Percentiles rank a stretch among this genome's conserved stretches.
These are phyloP conservation scores for Apophysomyces elegans DNA, from an alignment of 371 early-diverging fungal species.

Conservation along the genomic window DNA sequence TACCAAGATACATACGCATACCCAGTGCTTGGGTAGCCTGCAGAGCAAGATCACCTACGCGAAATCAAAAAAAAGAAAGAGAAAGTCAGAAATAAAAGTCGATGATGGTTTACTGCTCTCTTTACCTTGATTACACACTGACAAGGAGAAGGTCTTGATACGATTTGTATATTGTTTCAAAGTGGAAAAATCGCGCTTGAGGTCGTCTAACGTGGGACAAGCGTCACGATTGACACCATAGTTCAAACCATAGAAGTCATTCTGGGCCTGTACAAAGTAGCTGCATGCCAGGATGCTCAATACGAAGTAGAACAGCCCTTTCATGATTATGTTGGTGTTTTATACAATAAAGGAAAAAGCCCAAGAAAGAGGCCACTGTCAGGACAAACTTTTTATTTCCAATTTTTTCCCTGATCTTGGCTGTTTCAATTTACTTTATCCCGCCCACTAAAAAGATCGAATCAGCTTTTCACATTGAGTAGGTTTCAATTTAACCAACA, in stretches of 20 bases:
- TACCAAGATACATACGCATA: conserved; percentile 62
- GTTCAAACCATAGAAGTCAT: conserved; percentile 54
- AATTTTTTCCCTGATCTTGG: not conserved
- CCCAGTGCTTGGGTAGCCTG: conserved; percentile 60
- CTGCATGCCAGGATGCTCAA: not conserved
- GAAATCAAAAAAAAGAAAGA: not conserved
- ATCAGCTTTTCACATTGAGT: not conserved
- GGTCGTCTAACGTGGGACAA: conserved; percentile 56
- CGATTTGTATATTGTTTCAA: conserved; percentile 55
- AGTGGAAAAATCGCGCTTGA: conserved; percentile 50
- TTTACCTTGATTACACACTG: conserved; percentile 62
- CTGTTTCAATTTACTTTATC: not conserved
- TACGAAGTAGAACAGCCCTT: not conserved
- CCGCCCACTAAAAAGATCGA: not conserved
- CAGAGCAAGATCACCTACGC: conserved; percentile 45
- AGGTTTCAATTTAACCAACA: not conserved
- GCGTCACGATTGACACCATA: conserved; percentile 59
- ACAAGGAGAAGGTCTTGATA: conserved; percentile 58
- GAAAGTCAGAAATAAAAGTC: too few species aligned
- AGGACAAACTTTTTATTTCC: not conserved
- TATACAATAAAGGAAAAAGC: not conserved
- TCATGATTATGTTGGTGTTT: not conserved
- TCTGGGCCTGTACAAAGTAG: conserved; percentile 5
- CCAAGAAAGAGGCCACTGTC: not conserved
- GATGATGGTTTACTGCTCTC: not conserved